Evolutionary conservation across 2,329 filamentous ascomycete species (phyloP).

Genomic region (Talaromyces rugulosus): DNA sequence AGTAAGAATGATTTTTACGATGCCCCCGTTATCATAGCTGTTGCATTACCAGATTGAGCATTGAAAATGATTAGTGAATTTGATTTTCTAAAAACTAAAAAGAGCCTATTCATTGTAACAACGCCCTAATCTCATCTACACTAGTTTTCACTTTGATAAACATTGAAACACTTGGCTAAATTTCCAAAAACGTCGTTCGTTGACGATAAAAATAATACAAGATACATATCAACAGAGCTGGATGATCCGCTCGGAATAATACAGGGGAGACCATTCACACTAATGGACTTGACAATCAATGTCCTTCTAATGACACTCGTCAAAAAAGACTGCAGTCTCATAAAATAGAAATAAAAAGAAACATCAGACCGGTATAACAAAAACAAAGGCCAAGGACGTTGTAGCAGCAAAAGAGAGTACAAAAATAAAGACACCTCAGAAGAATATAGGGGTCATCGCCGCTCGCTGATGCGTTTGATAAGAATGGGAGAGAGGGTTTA

Average conservation of each 20-base stretch:
- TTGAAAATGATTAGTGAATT: neutral
- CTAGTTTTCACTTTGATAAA: neutral
- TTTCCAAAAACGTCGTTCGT: neutral
- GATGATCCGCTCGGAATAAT: neutral
- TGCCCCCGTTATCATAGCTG: neutral
- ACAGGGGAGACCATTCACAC: neutral
- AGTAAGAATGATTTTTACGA: neutral
- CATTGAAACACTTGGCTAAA: neutral
- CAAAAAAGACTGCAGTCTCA: neutral
- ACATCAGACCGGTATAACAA: neutral
- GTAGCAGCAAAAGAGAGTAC: neutral
- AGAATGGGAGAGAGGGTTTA: neutral
- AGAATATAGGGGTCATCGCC: neutral
- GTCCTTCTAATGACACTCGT: neutral
- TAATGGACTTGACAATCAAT: neutral
- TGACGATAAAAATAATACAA: neutral
- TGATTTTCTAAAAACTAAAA: neutral
- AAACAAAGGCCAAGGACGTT: neutral
- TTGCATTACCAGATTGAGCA: neutral
- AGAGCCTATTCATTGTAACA: neutral
- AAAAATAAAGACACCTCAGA: neutral
- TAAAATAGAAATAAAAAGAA: neutral
- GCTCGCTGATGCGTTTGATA: neutral
- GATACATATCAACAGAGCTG: neutral
- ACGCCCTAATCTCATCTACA: neutral